These are phyloP conservation scores for Epichloe sp. DNA, from an alignment of 2,329 filamentous ascomycete genomes.

Conservation along the genomic window DNA sequence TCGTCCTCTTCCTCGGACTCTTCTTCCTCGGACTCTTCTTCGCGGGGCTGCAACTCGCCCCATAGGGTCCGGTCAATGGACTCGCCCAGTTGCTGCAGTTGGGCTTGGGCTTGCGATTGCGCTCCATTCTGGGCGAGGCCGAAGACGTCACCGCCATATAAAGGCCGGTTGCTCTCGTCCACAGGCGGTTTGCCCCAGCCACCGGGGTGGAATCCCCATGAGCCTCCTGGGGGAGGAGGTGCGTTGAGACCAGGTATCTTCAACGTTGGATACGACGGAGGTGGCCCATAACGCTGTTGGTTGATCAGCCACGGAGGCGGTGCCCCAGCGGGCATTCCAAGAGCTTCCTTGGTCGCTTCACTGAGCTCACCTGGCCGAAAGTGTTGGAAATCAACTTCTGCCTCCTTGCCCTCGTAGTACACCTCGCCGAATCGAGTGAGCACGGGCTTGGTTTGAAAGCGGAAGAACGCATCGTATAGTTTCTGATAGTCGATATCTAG, in stretches of 20 bases:
- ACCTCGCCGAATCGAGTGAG: slow-evolving; percentile 93
- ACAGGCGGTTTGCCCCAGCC: slow-evolving; percentile 94
- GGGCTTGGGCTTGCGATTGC: slow-evolving; percentile 24
- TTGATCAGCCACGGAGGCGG: slow-evolving; percentile 97
- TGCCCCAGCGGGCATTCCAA: slow-evolving; percentile 85
- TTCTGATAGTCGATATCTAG: slow-evolving; percentile 98
- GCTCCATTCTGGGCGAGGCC: slow-evolving; percentile 47
- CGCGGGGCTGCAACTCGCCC: slow-evolving; percentile 77
- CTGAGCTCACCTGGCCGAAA: slow-evolving; percentile 81
- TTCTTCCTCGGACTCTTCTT: slow-evolving; percentile 62
- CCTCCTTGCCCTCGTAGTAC: slow-evolving; percentile 99
- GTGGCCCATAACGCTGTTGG: slow-evolving; percentile 85
- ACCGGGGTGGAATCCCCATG: slow-evolving; percentile 91
- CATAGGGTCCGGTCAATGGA: slow-evolving; percentile 78
- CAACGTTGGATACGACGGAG: slow-evolving; percentile 87
- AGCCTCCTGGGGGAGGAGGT: slow-evolving; percentile 79
- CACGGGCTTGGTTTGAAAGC: slow-evolving; percentile 91
- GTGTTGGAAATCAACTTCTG: slow-evolving; percentile 86
- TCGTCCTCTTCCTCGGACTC: slow-evolving; percentile 23
- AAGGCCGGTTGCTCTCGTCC: slow-evolving; percentile 80
- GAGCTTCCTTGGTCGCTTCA: slow-evolving; percentile 78
- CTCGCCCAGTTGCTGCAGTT: slow-evolving; percentile 43
- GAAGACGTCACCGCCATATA: slow-evolving; percentile 92
- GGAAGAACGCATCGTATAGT: slow-evolving; percentile 96
- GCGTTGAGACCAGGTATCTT: slow-evolving; percentile 92